Base-by-base conservation (phyloP, 306 rosid genomes). In the Malus asiatica region DNA sequence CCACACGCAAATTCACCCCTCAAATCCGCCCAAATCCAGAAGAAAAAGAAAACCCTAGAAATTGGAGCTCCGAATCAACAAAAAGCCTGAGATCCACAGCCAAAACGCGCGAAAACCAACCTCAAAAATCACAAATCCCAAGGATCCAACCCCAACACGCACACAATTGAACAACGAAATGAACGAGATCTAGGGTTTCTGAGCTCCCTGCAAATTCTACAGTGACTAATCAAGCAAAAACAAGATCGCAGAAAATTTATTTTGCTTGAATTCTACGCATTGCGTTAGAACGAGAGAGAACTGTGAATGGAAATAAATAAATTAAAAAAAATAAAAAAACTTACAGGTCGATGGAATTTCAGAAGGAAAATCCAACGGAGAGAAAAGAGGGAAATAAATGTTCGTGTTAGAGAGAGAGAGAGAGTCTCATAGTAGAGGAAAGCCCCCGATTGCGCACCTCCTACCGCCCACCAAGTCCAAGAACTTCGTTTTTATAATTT, bases 371-470 rank as follows among this genome's bases (percentile, higher is more conserved):
- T 74, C 76, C 58, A 64, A 62, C 20, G 53, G 72, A 42, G 33
- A 79, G 66, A 79, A 48, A 51, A 27, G 19, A 58, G 33, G 20
- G 61, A 29, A 38, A 68, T 20, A 68, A 65, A 72, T 59, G 76
- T 58, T 9, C 22, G 48, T 71, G 33, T 51, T 18, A 30, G 33
- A 30, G 10, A 74, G 53, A 68, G 61, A 48, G 60, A 32, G 40
- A 76, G 68, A 75, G 76, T 73, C 61, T 67, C 25, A 79, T 74
- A 65, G 65, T 60, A 76, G 79, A 76, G 68, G 75, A 65, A 70
- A 81, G 78, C 91, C 94, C 90, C 61, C 75, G 72, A 83, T 81
- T 83, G 85, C 79, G 86, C 92, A 84, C 80, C 86, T 63, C 85
- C 81, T 83, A 74, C 80, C 81, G 42, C 42, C 42, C 82, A 76